Evolutionary conservation across 805 yeast species (phyloP), one percentile per base, ranked within the genome.

Genomic region (Yamadazyma ubonensis): DNA sequence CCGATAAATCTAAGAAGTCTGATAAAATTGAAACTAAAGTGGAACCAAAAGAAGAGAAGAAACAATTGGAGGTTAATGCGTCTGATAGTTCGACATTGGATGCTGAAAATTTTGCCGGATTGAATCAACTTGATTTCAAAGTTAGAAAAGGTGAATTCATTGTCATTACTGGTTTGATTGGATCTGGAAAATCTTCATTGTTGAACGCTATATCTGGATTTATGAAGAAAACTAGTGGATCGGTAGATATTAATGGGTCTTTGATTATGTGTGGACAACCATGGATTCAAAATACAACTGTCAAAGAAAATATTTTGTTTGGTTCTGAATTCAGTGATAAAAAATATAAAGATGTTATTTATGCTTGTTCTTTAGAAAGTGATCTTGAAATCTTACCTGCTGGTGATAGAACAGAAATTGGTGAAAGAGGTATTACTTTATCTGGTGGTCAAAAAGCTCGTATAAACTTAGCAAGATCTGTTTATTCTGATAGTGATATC

Each of bases 361-460:
- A 58, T 41, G 43, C 58, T 5, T 62, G 67, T 44, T 54, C 64
- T 6, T 52, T 62, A 29, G 60, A 59, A 44, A 51, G 56, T 32
- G 67, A 62, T 44, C 52, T 62, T 29, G 60, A 57, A 29, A 50
- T 55, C 21, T 52, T 62, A 29, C 63, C 63, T 3, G 66, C 63
- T 22, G 66, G 67, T 34, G 68, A 63, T 43, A 38, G 52, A 22
- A 61, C 69, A 14, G 67, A 63, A 46, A 58, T 63, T 42, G 69
- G 69, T 44, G 67, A 63, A 46, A 46, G 65, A 33, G 69, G 69
- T 37, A 58, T 63, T 16, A 63, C 67, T 0, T 54, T 63, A 30
- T 59, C 66, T 12, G 69, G 69, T 11, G 69, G 69, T 21, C 69
- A 63, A 47, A 62, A 62, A 41, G 67, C 69, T 2, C 48, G 67